Base-by-base conservation (phyloP, 306 rosid genomes). In the Prunus davidiana region DNA sequence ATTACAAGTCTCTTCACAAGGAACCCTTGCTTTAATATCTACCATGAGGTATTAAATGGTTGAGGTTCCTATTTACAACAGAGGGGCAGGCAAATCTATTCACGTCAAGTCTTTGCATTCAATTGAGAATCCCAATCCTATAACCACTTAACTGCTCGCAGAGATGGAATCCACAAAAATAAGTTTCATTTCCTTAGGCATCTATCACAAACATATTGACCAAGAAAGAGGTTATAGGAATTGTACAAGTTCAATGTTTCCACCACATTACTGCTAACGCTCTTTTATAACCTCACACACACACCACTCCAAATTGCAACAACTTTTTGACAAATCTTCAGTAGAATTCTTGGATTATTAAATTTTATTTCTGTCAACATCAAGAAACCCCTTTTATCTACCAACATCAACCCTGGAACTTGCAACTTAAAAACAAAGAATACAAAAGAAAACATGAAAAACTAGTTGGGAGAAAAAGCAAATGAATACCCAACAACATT, bases 381-480 rank as follows among this genome's bases (percentile, higher is more conserved):
- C 41, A 68, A 47, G 15, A 25, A 68, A 68, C 43, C 24, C 32
- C 8, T 24, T n/a, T 58, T 12, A 68, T 50, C 16, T 57, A 13
- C 25, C 65, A 13, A 6, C 10, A 20, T 6, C 15, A 10, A 20
- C 25, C 62, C 62, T 56, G 62, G 62, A 20, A 56, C 62, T 56
- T 30, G 73, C 72, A 54, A 65, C 52, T 76, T 67, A 10, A 77
- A 77, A 67, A 66, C 45, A 45, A 45, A 25, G 41, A 41, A 22
- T 22, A 57, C 28, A 57, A 43, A 49, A 32, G 34, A 45, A 32
- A 6, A 38, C 43, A 6, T 6, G 43, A 38, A 38, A 49, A 47
- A 3, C 16, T 46, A 28, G 14, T 22, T 12, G 64, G 16, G 8
- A 30, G 30, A 64, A 10, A 50, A 19, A 54, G 12, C 1, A 65